A percentile compares a stretch with the other conserved stretches of the same genome.
Evolutionary conservation across 163 green algal genomes (phyloP).

Genomic region (Chlamydomonas reinhardtii): DNA sequence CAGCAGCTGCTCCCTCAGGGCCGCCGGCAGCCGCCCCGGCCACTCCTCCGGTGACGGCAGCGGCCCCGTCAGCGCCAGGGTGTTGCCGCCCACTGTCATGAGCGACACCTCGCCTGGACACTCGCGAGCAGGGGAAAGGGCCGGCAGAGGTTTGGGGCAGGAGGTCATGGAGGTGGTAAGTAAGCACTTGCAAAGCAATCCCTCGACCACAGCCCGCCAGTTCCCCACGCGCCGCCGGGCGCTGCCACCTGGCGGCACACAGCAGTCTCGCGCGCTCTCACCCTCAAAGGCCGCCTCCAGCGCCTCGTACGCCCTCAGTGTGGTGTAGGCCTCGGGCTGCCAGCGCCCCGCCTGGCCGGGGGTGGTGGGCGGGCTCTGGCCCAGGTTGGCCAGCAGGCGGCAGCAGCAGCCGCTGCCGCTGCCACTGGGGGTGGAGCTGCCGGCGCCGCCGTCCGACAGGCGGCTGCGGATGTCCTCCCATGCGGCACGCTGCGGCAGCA

Average conservation of each 20-base stretch:
- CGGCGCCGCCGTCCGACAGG: neutral
- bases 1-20: neutral
- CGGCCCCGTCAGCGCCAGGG: neutral
- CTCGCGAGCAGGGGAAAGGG: neutral
- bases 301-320: constrained; percentile 36
- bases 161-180: no score
- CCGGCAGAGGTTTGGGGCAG: no score
- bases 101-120: constrained; percentile 1
- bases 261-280: neutral
- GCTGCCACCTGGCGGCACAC: no score
- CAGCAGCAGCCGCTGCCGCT: no score
- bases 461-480: constrained; percentile 41
- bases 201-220: no score
- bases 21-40: neutral
- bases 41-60: neutral
- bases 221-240: no score
- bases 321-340: constrained; percentile 31
- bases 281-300: constrained; percentile 53
- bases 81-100: neutral
- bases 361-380: neutral
- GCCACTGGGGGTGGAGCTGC: no score
- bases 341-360: neutral
- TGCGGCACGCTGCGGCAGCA: neutral
- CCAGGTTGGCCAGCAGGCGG: constrained; percentile 52
- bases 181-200: no score